These are phyloP conservation scores for Colletotrichum lindemuthianum DNA, from an alignment of 2,329 filamentous ascomycete genomes.

Conservation along the genomic window DNA sequence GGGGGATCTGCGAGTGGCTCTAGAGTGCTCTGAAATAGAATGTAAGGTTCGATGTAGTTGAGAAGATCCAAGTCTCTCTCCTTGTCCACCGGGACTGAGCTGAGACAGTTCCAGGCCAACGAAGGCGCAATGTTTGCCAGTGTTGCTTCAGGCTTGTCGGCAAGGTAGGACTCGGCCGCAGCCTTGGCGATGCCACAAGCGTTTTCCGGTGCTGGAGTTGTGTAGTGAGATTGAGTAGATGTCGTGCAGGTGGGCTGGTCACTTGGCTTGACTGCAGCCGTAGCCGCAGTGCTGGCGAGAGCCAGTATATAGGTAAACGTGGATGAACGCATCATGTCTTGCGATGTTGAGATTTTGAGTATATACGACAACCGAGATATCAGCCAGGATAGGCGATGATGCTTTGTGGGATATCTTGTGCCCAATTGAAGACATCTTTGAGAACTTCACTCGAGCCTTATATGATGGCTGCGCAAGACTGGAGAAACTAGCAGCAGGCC, in stretches of 20 bases:
- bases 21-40: constrained; percentile 37
- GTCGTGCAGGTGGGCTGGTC: not conserved
- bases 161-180: constrained; percentile 6
- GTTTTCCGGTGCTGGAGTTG: not conserved
- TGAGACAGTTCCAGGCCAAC: constrained; percentile 31
- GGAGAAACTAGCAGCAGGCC: too few relatives aligned
- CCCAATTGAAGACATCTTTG: too few relatives aligned
- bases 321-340: constrained; percentile 7
- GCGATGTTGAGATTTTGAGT: too few relatives aligned
- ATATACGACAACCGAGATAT: too few relatives aligned
- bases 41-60: constrained; percentile 36
- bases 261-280: constrained; percentile 4
- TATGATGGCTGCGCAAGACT: too few relatives aligned
- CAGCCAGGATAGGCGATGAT: too few relatives aligned
- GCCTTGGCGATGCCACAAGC: constrained; percentile 15
- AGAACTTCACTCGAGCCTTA: too few relatives aligned
- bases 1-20: constrained; percentile 35
- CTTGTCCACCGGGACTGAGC: constrained; percentile 29
- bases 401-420: not conserved
- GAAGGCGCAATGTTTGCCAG: constrained; percentile 8
- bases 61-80: constrained; percentile 31
- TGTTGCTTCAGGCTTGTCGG: not conserved
- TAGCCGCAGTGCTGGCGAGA: not conserved
- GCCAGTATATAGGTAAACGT: constrained; percentile 9
- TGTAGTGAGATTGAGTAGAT: not conserved